Base-by-base conservation (phyloP, 495 filamentous ascomycete species). In the Talaromyces thailandensis region DNA sequence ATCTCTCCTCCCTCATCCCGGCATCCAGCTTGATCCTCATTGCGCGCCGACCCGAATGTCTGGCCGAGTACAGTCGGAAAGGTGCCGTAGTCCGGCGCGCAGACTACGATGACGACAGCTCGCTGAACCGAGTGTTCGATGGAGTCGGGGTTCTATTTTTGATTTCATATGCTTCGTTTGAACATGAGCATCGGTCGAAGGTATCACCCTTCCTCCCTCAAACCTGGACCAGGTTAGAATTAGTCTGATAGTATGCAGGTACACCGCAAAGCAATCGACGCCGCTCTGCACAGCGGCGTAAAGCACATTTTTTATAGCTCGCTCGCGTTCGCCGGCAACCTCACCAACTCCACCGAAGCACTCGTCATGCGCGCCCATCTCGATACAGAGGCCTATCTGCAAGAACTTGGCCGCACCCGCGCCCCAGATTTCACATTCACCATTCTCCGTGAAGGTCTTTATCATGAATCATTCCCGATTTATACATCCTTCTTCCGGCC, bases 321-420 rank as follows among this genome's bases (percentile, higher is more conserved):
- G 8, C 81, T 91, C 6, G 87, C 76, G 0, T 88, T 88, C 63
- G 81, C 75, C 6, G 68, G 72, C 0, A 62, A 70, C n/a, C 65
- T 75, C 9, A 70, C 60, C 3, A 77, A 83, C 5, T 71, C 71
- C 14, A 77, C 72, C 32, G 71, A 78, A 16, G 82, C 81, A 6
- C 70, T 79, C 35, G 87, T 91, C 2, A 91, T 90, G 87, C 81
- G 80, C 31, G 86, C 87, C 11, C 87, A 91, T 65, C 76, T 88
- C 16, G 73, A 73, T 52, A 88, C 86, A 0, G 86, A 91, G 65
- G 65, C 68, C 6, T 85, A 84, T 65, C 77, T 90, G 11, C 63
- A 72, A 16, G 56, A 70, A 2, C 65, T 81, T 16, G 4, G 62
- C 1, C 66, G 65, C 4, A 63, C 62, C 6, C n/a, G 29, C n/a